Evolutionary conservation across 106 monocot genomes (phyloP).

Genomic region (Platanthera guangdongensis): DNA sequence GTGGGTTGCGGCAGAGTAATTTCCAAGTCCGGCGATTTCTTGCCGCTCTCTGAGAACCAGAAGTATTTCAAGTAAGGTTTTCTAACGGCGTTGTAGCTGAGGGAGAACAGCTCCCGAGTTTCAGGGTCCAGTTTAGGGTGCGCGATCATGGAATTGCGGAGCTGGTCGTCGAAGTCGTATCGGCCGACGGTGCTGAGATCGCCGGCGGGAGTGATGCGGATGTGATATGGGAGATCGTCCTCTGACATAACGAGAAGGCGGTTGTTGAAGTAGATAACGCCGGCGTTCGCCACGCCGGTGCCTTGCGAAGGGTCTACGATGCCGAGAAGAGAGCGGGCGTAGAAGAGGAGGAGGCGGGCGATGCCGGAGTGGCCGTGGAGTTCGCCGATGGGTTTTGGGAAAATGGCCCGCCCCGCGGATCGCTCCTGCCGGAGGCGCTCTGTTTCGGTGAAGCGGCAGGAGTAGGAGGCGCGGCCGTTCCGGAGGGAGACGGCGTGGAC

Average conservation of each 20-base stretch:
- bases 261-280: conserved; percentile 63
- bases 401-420: conserved; percentile 47
- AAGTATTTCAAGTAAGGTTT: conserved; percentile 79
- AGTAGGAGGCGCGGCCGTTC: conserved; percentile 41
- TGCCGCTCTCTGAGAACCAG: conserved; percentile 44
- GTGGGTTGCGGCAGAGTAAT: conserved; percentile 58
- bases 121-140: conserved; percentile 78
- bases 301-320: conserved; percentile 48
- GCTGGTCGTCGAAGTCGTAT: conserved; percentile 59
- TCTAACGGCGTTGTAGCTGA: conserved; percentile 67
- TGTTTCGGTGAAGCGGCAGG: conserved; percentile 77
- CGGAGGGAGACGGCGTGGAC: conserved; percentile 53
- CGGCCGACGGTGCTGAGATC: conserved; percentile 59
- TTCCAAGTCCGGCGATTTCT: conserved; percentile 56
- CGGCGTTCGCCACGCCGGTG: conserved; percentile 79
- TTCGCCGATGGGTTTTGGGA: conserved; percentile 88
- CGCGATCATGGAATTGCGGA: conserved; percentile 71
- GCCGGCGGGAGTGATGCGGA: conserved; percentile 29
- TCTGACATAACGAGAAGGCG: conserved; percentile 86
- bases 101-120: conserved; percentile 55
- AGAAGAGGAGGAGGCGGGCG: conserved; percentile 67
- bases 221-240: conserved; percentile 82
- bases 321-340: conserved; percentile 42
- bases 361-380: conserved; percentile 84
- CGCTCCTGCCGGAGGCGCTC: conserved; percentile 59